Conservation (phyloP, 1,284 basidiomycete genomes). For the Filobasidium uniguttulatum region DNA sequence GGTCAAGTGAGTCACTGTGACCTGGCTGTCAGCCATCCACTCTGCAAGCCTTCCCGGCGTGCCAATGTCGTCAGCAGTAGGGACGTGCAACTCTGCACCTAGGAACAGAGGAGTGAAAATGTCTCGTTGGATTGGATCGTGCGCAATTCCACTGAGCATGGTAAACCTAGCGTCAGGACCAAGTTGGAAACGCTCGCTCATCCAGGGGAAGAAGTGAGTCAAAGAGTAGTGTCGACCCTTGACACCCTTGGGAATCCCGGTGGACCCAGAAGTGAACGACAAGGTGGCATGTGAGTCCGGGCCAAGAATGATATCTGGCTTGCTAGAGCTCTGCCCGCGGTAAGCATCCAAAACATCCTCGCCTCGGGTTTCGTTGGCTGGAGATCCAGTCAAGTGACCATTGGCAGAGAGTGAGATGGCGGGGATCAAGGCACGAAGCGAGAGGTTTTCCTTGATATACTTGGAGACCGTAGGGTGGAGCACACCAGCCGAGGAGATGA, state of each 20-base stretch:
- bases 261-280: conserved; percentile 94
- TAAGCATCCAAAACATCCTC: conserved; percentile 36
- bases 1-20: conserved; percentile 91
- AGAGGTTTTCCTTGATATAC: conserved; percentile 66
- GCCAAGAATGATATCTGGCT: conserved; percentile 67
- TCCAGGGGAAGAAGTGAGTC: conserved; percentile 99
- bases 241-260: conserved; percentile 96
- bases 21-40: conserved; percentile 89
- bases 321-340: conserved; percentile 37
- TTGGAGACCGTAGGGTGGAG: conserved; percentile 72
- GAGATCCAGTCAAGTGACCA: conserved; percentile 57
- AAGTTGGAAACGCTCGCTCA: conserved; percentile 78
- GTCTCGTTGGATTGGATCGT: conserved; percentile 97
- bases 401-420: conserved; percentile 61
- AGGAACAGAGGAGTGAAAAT: conserved; percentile 99
- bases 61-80: conserved; percentile 93
- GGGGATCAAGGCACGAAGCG: conserved; percentile 85
- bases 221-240: conserved; percentile 87
- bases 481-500: conserved; percentile 78
- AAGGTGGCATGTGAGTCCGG: conserved; percentile 92
- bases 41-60: conserved; percentile 92
- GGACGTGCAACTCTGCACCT: conserved; percentile 88
- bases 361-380: conserved; percentile 19
- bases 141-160: conserved; percentile 97
- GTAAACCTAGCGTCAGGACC: conserved; percentile 73